Evolutionary conservation across 768 basidiomycete species (phyloP).

Genomic region (Sporobolomyces phaffii): DNA sequence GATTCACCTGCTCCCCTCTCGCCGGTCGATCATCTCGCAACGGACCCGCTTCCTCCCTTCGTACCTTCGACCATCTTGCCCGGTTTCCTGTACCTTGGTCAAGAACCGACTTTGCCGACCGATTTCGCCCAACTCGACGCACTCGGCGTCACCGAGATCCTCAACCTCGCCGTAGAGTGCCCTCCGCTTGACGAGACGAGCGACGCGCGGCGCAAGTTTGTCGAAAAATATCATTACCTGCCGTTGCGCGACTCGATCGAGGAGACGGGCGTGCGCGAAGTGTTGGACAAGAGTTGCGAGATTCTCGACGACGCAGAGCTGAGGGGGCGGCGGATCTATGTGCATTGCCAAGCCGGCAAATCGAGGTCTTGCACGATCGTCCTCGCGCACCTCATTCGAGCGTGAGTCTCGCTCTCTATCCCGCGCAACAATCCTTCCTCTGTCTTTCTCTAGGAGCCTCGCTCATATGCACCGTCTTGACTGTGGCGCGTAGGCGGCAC

Average conservation of each 20-base stretch:
- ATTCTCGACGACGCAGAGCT: constrained; percentile 84
- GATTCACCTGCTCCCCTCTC: neutral
- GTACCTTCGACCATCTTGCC: constrained; percentile 78
- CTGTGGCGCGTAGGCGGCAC: too few species aligned
- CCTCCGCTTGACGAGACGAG: neutral
- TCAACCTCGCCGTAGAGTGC: constrained; percentile 89
- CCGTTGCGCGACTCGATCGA: constrained; percentile 95
- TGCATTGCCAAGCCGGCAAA: constrained; percentile 94
- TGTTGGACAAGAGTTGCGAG: constrained; percentile 76
- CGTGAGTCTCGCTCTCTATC: neutral
- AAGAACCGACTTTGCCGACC: constrained; percentile 67
- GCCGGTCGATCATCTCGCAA: too few species aligned
- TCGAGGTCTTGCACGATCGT: constrained; percentile 93
- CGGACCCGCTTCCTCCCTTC: neutral
- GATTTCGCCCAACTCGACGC: constrained; percentile 69
- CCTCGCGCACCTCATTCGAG: constrained; percentile 94
- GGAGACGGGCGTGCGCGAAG: constrained; percentile 75
- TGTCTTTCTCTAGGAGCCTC: too few species aligned
- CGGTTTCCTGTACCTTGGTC: constrained; percentile 81
- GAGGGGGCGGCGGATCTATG: constrained; percentile 81
- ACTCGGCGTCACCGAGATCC: constrained; percentile 74
- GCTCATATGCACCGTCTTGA: too few species aligned
- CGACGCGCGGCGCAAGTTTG: neutral
- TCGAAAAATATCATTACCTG: constrained; percentile 71
- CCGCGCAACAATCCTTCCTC: too few species aligned